Percentiles rank a stretch among this genome's conserved stretches.
phyloP scores from a whole-genome alignment of 2,329 filamentous ascomycete species.

The Pseudocercospora fuligena region DNA sequence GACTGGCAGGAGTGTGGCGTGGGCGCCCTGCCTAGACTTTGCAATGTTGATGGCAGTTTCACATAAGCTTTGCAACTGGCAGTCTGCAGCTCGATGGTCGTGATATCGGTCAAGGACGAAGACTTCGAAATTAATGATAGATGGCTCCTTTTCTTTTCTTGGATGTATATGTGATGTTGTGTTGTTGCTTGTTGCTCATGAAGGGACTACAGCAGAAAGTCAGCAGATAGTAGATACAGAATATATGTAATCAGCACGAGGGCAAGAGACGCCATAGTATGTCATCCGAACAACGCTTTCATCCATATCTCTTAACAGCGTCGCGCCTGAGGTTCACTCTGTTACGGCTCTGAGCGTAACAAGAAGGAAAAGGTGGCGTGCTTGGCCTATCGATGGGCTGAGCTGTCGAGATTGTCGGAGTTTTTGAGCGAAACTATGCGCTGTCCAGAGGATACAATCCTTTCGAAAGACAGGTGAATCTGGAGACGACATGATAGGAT shows the following conservation, averaged over 20 bases:
- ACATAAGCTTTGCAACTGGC: slow-evolving; percentile 3
- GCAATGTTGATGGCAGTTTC: slow-evolving; percentile 36
- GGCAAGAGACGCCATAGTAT: background rate
- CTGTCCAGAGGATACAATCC: background rate
- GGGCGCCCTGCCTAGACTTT: slow-evolving; percentile 28
- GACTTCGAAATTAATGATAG: background rate
- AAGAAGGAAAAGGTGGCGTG: background rate
- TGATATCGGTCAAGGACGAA: background rate
- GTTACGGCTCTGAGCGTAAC: background rate
- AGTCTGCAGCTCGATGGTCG: background rate
- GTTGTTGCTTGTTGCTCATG: background rate
- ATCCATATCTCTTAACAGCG: background rate
- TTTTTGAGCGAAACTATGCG: background rate
- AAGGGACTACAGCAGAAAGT: background rate
- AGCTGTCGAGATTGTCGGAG: background rate
- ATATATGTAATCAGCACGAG: background rate
- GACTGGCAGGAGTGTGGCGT: slow-evolving; percentile 37
- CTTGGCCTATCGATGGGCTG: background rate
- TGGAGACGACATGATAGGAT: background rate
- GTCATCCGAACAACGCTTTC: background rate
- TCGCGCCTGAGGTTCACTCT: background rate
- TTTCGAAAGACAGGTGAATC: background rate
- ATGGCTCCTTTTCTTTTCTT: background rate
- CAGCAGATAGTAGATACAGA: background rate
- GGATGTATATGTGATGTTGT: background rate